A percentile compares a stretch with the other conserved stretches of the same genome.
Evolutionary conservation across 441 rosid genomes (phyloP).

Genomic region (Eruca vesicaria): DNA sequence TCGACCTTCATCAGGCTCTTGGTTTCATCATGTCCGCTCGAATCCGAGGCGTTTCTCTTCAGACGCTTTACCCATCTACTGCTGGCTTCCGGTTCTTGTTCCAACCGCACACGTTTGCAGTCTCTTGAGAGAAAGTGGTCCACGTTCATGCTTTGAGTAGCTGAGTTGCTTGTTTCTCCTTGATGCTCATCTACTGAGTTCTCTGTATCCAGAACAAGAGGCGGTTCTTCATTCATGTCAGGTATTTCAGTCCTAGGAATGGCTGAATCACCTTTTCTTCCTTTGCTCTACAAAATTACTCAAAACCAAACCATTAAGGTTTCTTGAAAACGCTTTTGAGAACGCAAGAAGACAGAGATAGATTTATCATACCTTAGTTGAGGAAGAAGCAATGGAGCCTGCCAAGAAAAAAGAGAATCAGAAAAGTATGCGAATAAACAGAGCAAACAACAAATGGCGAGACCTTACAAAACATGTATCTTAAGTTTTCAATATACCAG

Average conservation of each 20-base stretch:
- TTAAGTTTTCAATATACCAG: slow-evolving; percentile 42
- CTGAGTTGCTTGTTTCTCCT: slow-evolving; percentile 62
- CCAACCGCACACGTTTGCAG: slow-evolving; percentile 40
- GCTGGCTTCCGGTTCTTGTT: slow-evolving; percentile 52
- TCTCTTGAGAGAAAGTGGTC: slow-evolving; percentile 47
- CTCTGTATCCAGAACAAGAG: slow-evolving; percentile 37
- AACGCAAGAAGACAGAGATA: not conserved
- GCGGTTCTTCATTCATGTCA: slow-evolving; percentile 53
- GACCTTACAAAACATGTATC: not conserved
- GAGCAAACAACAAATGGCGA: not conserved
- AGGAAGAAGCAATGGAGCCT: slow-evolving; percentile 50
- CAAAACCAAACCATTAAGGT: not conserved
- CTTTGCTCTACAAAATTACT: slow-evolving; percentile 45
- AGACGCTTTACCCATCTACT: slow-evolving; percentile 91
- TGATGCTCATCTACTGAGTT: slow-evolving; percentile 37
- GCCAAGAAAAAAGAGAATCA: slow-evolving; percentile 37
- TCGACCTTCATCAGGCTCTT: slow-evolving; percentile 40
- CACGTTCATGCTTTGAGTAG: slow-evolving; percentile 73
- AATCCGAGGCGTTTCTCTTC: slow-evolving; percentile 43
- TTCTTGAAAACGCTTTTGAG: not conserved
- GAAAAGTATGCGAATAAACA: slow-evolving; percentile 4
- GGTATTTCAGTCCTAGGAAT: slow-evolving; percentile 41
- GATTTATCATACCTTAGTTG: slow-evolving; percentile 71
- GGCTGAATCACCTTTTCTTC: slow-evolving; percentile 22
- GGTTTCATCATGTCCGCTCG: slow-evolving; percentile 44